Evolutionary conservation across 495 filamentous ascomycete species (phyloP).

Genomic region (Melanomma pulvis-pyrius): DNA sequence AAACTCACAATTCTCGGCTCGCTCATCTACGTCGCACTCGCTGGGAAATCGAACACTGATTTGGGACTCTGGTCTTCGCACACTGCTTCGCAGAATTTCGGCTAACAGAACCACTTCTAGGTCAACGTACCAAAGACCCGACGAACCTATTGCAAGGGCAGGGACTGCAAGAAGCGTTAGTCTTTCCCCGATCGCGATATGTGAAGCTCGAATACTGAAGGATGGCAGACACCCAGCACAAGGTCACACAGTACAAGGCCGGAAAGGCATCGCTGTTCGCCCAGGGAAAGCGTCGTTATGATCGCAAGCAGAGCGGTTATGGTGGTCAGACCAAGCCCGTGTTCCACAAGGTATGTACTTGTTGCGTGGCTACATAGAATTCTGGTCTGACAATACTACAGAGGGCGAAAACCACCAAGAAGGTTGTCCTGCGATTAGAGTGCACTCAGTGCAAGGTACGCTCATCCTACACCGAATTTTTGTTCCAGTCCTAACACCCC

Average conservation of each 20-base stretch:
- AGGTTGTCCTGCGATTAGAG: slow-evolving; percentile 97
- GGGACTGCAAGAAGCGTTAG: slow-evolving; percentile 78
- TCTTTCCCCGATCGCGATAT: background rate
- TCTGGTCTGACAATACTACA: slow-evolving; percentile 6
- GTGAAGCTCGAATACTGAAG: slow-evolving; percentile 7
- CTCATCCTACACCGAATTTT: background rate
- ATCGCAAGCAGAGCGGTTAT: slow-evolving; percentile 99
- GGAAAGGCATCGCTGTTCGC: slow-evolving; percentile 89
- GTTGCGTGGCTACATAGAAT: background rate
- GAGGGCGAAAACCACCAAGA: slow-evolving; percentile 99
- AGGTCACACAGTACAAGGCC: slow-evolving; percentile 97
- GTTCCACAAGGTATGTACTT: slow-evolving; percentile 78
- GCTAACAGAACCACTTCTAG: slow-evolving; percentile 50
- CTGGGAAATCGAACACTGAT: background rate
- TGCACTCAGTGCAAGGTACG: slow-evolving; percentile 84
- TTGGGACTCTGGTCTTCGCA: background rate
- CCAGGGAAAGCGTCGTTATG: slow-evolving; percentile 99
- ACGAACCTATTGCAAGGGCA: slow-evolving; percentile 93
- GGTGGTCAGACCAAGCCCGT: slow-evolving; percentile 99
- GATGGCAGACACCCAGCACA: slow-evolving; percentile 71
- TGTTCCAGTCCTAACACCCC: background rate
- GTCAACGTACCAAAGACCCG: slow-evolving; percentile 91
- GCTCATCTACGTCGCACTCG: background rate
- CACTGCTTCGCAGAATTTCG: background rate
- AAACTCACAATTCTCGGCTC: background rate